Conservation (phyloP, 805 yeast genomes). For the Nakazawaea laoshanensis region DNA sequence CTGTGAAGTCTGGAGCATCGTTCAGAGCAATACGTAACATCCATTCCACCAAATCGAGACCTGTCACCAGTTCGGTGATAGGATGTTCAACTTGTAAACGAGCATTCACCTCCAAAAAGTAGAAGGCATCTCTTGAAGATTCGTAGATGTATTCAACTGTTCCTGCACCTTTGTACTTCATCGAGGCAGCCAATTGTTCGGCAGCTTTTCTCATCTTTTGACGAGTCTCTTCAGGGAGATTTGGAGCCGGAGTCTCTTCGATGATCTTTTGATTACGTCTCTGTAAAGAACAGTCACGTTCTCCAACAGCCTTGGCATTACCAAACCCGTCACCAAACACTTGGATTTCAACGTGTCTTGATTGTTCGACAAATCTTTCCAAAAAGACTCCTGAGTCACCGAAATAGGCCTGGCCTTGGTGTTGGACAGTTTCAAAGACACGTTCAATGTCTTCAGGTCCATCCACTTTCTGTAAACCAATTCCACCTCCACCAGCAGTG, state of each 20-base stretch:
- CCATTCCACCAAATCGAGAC: constrained; percentile 94
- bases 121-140: constrained; percentile 76
- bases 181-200: constrained; percentile 68
- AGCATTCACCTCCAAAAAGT: constrained; percentile 93
- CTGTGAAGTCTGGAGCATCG: constrained; percentile 69
- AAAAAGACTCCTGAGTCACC: constrained; percentile 94
- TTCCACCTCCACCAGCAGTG: constrained; percentile 99
- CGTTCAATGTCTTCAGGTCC: constrained; percentile 69
- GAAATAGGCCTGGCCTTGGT: constrained; percentile 87
- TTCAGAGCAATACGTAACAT: constrained; percentile 91
- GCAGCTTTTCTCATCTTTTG: constrained; percentile 72
- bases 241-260: constrained; percentile 98
- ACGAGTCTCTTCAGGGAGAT: constrained; percentile 76
- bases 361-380: constrained; percentile 90
- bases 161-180: constrained; percentile 95
- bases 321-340: constrained; percentile 96
- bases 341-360: constrained; percentile 95
- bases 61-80: constrained; percentile 91
- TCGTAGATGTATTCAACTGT: constrained; percentile 95
- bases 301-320: constrained; percentile 88
- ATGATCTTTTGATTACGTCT: constrained; percentile 94
- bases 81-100: constrained; percentile 98
- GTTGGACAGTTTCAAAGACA: constrained; percentile 85
- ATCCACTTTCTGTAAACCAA: constrained; percentile 92
- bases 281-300: constrained; percentile 95